Conservation (phyloP, 202 grass and related monocot genomes). For the Zizania palustris region DNA sequence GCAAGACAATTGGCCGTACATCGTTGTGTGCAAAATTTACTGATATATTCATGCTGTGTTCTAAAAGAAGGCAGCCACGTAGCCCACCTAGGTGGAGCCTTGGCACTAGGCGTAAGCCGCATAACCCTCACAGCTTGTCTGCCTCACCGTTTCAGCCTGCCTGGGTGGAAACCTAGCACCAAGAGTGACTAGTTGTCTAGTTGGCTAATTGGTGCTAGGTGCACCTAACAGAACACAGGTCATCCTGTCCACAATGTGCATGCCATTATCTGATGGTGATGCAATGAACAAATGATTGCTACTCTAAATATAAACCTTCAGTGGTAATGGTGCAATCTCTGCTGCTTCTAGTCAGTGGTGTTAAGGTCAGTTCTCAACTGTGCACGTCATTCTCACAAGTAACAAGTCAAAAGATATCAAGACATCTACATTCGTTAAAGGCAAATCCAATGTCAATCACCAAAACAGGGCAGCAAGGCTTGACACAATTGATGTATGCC, state of each 20-base stretch:
- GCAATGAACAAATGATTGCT: not conserved
- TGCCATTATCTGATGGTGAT: not conserved
- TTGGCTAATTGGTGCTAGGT: no score
- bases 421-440: not conserved
- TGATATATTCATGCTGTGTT: not conserved
- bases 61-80: not conserved
- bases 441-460: conserved; percentile 9
- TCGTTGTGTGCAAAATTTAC: not conserved
- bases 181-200: no score
- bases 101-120: no score
- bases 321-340: not conserved
- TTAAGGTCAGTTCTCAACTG: not conserved
- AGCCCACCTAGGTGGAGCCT: not conserved
- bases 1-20: not conserved
- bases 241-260: not conserved
- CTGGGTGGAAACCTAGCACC: no score
- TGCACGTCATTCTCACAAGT: not conserved
- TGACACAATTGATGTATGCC: not conserved
- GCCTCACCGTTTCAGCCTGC: no score
- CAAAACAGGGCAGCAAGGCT: not conserved
- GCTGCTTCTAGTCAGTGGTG: not conserved
- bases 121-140: no score
- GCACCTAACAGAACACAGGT: no score
- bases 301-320: not conserved
- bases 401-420: not conserved